phyloP scores from a whole-genome alignment of 1,284 basidiomycete genomes.

The Kalmanozyma brasiliensis region DNA sequence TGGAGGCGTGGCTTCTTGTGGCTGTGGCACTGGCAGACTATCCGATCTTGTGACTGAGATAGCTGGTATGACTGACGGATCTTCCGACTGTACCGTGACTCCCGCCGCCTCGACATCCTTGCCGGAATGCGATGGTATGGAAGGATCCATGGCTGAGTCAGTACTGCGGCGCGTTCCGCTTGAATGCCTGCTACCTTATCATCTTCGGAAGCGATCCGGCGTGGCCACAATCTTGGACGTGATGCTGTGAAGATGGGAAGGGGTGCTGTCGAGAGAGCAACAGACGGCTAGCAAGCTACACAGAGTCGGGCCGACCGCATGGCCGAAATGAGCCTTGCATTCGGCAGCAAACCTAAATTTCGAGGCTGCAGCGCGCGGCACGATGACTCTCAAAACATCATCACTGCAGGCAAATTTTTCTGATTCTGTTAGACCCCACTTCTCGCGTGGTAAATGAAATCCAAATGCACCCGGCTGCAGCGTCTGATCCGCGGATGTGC shows the following conservation, averaged over 20 bases:
- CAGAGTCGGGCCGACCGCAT: constrained; percentile 9
- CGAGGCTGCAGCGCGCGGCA: constrained; percentile 1
- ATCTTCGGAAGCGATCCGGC: constrained; percentile 5
- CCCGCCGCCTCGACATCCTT: background rate
- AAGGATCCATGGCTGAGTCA: constrained; percentile 6
- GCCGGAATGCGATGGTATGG: constrained; percentile 4
- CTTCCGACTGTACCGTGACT: constrained; percentile 1
- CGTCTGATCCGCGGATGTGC: constrained; percentile 33
- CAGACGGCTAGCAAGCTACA: background rate
- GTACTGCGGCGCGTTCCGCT: background rate
- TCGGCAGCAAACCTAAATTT: background rate
- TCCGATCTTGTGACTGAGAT: constrained; percentile 16
- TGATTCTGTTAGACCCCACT: background rate
- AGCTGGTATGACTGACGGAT: constrained; percentile 3
- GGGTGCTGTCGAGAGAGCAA: background rate
- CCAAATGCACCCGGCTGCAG: too few species aligned
- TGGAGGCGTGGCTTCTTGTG: background rate
- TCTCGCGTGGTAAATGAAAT: too few species aligned
- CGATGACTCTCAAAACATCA: too few species aligned
- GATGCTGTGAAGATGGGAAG: too few species aligned
- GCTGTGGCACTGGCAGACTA: constrained; percentile 5
- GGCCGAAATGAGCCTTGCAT: background rate
- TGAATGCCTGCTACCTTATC: background rate
- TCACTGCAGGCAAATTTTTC: too few species aligned
- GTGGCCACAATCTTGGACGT: background rate